Conservation (phyloP, 331 rosid genomes). For the Arachis monticola region DNA sequence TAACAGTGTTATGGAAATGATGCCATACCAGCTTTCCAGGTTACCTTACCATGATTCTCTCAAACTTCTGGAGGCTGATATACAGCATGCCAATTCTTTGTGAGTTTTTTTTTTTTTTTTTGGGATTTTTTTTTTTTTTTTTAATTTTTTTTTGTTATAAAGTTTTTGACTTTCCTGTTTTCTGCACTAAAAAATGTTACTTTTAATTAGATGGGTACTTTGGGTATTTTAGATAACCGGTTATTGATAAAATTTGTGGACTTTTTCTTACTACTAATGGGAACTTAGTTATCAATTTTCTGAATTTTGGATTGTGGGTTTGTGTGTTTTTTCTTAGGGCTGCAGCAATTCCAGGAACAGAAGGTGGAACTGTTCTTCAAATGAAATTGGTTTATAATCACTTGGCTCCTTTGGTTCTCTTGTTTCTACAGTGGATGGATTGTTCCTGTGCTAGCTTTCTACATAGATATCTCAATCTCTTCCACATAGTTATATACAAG, state of each 20-base stretch:
- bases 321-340: constrained; percentile 57
- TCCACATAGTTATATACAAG: constrained; percentile 86
- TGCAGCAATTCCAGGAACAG: constrained; percentile 85
- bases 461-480: constrained; percentile 79
- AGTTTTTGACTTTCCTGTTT: constrained; percentile 9
- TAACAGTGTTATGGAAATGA: constrained; percentile 65
- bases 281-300: constrained; percentile 26
- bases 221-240: constrained; percentile 27
- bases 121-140: not conserved
- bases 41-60: constrained; percentile 79
- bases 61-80: constrained; percentile 83
- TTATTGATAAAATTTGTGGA: no score
- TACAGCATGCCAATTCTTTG: constrained; percentile 94
- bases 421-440: constrained; percentile 94
- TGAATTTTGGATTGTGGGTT: constrained; percentile 46
- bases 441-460: constrained; percentile 83
- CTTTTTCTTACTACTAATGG: constrained; percentile 1
- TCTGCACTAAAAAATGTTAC: not conserved
- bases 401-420: constrained; percentile 80
- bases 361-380: constrained; percentile 77
- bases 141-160: not conserved
- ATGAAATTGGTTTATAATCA: constrained; percentile 93
- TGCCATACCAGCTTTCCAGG: constrained; percentile 73
- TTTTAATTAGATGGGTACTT: not conserved
- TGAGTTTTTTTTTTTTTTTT: constrained; percentile 46